phyloP scores from a whole-genome alignment of 2,329 filamentous ascomycete species.

The Claviceps maximensis region DNA sequence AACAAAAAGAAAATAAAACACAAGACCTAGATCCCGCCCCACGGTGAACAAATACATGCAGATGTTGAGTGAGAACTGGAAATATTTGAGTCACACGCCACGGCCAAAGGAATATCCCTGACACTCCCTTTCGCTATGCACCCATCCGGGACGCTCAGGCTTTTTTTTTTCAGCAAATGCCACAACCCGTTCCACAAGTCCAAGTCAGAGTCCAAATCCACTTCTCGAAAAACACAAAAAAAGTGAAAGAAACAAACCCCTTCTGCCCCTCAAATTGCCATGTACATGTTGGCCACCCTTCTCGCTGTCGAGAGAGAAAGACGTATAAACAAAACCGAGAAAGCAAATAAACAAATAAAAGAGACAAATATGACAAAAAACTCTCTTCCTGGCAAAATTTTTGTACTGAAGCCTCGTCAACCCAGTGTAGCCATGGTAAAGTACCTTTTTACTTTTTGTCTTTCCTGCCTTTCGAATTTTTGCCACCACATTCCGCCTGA shows the following conservation, averaged over 20 bases:
- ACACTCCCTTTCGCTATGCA: constrained; percentile 31
- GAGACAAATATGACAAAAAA: constrained; percentile 9
- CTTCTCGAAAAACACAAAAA: neutral
- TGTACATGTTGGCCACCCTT: constrained; percentile 11
- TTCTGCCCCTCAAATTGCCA: neutral
- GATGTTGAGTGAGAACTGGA: constrained; percentile 12
- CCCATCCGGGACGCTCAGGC: constrained; percentile 25
- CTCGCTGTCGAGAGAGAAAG: constrained; percentile 17
- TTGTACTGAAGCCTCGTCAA: constrained; percentile 19
- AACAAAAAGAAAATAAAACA: neutral
- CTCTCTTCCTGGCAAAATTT: constrained; percentile 16
- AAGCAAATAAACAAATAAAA: neutral
- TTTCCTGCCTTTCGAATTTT: constrained; percentile 21
- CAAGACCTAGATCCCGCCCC: neutral
- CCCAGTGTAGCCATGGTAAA: constrained; percentile 24
- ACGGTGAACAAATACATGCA: constrained; percentile 6
- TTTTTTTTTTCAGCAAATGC: constrained; percentile 30
- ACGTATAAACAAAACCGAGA: neutral
- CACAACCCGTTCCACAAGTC: constrained; percentile 11
- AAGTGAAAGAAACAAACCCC: neutral
- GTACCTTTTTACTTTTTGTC: constrained; percentile 25
- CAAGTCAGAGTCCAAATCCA: constrained; percentile 10
- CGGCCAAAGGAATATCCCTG: constrained; percentile 25
- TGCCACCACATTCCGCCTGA: constrained; percentile 22
- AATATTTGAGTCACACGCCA: constrained; percentile 21